Evolutionary conservation across 306 rosid genomes (phyloP), one percentile per base, ranked within the genome.

Genomic region (Pueraria montana): DNA sequence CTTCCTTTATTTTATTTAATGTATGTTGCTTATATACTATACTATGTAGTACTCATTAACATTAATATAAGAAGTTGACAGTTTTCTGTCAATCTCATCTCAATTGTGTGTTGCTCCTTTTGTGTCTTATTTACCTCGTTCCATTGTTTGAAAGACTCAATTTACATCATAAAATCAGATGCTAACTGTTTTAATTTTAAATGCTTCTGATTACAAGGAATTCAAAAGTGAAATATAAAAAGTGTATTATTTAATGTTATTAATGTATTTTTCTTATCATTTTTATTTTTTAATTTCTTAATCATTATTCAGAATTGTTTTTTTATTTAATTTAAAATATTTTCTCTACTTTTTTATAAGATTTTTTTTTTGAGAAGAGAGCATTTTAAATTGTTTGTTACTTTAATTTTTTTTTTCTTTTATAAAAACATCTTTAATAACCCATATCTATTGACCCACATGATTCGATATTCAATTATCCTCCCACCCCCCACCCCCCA

Each of bases 21-120:
- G 23, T 16, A 14, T 72, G 73, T 64, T 55, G 14, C 72, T 5
- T 65, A 18, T 49, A 5, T 20, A 23, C 0, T 26, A 7, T 40
- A 11, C 48, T 27, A 32, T 55, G 14, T 16, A 32, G 71, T 80
- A 24, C 83, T 38, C 55, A 6, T 6, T 68, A 8, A 26, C 59
- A 26, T 40, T 42, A 50, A 69, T 34, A 42, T 17, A 49, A 50
- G 48, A 48, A 49, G 14, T 38, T 16, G 12, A 10, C 46, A 34
- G 2, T 12, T 38, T 38, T 79, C 26, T 42, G 55, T 66, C 72
- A 79, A 45, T 65, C n/a, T 18, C 32, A 42, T 79, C 72, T 79
- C 72, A 53, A 42, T 56, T 78, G 16, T 59, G 69, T 3, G 40
- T 17, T 20, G 12, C 6, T 26, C 4, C n/a, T 56, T 34, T 34